Evolutionary conservation across 257 asterid genomes (phyloP), one percentile per base, ranked within the genome.

Genomic region (Leptodermis oblonga): DNA sequence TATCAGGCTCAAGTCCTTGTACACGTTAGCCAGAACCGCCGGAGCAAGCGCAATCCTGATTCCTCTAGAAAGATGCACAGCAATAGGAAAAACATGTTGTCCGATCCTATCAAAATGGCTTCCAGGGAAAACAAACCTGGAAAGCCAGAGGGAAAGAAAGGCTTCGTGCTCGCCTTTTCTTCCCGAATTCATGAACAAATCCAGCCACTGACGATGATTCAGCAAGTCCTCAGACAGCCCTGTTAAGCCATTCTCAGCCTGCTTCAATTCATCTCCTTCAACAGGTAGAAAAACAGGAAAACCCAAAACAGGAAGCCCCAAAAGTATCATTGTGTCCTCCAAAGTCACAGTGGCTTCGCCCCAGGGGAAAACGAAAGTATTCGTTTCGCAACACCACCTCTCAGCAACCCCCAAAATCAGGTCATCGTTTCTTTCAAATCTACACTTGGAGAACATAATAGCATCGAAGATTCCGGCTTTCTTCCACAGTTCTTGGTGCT

Each of bases 331-430:
- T 52, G 78, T 25, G 55, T 82, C 90, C 49, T 82, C 90, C 28
- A 82, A 58, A 1, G 84, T 82, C 1, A 85, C 53, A 2, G 80
- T 82, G 13, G 80, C 75, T 67, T 85, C 87, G 11, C 89, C 89
- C 87, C 86, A 84, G 0, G 81, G 83, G 51, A 84, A 82, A 0
- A 82, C 22, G 15, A 82, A 84, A 0, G 82, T 77, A 58, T 76
- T 82, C 2, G 86, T 79, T 1, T 80, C 79, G 15, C 76, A 55
- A 26, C 71, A 61, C 87, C 87, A 85, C 15, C 81, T 76, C 34
- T 82, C 84, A 0, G 73, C 77, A 11, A 85, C 11, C 22, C 71
- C 80, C 1, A 75, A 61, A 28, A 85, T 28, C 31, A 85, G 36
- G 8, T 78, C 81, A 0, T 69, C 48, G 22, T 79, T 60, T 12